phyloP scores from a whole-genome alignment of 2,329 filamentous ascomycete species.

The Pseudodiploospora longispora region DNA sequence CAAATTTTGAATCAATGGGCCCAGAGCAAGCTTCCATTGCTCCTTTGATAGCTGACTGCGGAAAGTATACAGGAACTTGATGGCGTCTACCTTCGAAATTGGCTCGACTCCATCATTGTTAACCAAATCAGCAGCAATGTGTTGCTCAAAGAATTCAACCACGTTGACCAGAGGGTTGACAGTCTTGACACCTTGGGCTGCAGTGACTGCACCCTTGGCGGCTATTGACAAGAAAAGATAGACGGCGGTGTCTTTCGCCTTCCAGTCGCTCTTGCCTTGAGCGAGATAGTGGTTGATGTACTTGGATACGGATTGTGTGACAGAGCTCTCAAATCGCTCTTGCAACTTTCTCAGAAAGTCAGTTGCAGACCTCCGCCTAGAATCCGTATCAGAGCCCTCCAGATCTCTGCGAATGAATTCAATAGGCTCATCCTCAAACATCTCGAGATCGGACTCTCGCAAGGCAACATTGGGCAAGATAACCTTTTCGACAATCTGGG shows the following conservation, averaged over 20 bases:
- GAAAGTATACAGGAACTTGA: conserved; percentile 97
- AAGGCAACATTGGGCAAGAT: conserved; percentile 88
- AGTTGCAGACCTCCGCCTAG: conserved; percentile 80
- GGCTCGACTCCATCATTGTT: conserved; percentile 61
- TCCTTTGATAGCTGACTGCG: conserved; percentile 86
- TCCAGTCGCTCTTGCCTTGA: conserved; percentile 80
- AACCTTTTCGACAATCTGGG: conserved; percentile 90
- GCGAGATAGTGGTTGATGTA: conserved; percentile 84
- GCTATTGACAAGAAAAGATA: conserved; percentile 94
- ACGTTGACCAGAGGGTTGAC: conserved; percentile 85
- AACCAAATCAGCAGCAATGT: conserved; percentile 84
- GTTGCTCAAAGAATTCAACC: conserved; percentile 87
- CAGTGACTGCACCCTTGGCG: conserved; percentile 80
- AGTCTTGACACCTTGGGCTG: conserved; percentile 81
- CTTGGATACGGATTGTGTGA: conserved; percentile 77
- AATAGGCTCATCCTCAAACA: conserved; percentile 98
- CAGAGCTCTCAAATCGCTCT: conserved; percentile 76
- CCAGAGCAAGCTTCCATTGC: conserved; percentile 85
- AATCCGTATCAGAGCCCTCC: conserved; percentile 94
- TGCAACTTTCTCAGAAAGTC: conserved; percentile 88
- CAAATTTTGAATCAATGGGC: conserved; percentile 83
- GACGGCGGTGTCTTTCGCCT: conserved; percentile 95
- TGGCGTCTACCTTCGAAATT: conserved; percentile 92
- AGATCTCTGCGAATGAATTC: conserved; percentile 94
- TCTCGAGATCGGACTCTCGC: conserved; percentile 86